These are phyloP conservation scores for Akanthomyces muscarius DNA, from an alignment of 2,329 filamentous ascomycete species.

Conservation along the genomic window DNA sequence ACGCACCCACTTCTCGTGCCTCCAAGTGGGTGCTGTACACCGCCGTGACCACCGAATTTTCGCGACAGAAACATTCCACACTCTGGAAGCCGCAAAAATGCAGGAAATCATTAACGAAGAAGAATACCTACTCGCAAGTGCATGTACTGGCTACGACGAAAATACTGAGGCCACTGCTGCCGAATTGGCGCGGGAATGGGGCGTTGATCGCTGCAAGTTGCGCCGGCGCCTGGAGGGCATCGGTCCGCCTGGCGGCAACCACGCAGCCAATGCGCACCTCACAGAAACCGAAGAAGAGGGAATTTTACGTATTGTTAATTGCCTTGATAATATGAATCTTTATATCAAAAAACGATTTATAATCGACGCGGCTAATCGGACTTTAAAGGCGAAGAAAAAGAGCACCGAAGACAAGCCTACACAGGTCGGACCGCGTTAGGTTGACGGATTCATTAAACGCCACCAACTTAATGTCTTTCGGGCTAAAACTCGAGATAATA, in stretches of 20 bases:
- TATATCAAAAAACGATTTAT: neutral
- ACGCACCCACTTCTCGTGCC: neutral
- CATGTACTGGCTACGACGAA: too few species aligned
- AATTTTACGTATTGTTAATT: neutral
- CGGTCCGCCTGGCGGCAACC: too few species aligned
- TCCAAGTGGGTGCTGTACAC: neutral
- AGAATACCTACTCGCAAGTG: too few species aligned
- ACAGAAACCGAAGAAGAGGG: neutral
- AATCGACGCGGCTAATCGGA: neutral
- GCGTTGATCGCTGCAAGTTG: too few species aligned
- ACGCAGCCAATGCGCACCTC: too few species aligned
- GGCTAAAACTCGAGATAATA: slow-evolving; percentile 15
- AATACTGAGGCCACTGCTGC: too few species aligned
- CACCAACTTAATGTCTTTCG: neutral
- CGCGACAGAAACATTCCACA: neutral
- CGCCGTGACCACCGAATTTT: neutral
- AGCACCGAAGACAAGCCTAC: too few species aligned
- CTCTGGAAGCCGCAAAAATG: too few species aligned
- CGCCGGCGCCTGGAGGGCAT: too few species aligned
- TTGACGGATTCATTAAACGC: slow-evolving; percentile 16
- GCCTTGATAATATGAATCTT: neutral
- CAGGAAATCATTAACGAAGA: too few species aligned
- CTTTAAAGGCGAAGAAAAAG: neutral
- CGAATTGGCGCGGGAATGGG: too few species aligned
- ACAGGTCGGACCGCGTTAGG: slow-evolving; percentile 8